Evolutionary conservation across 345 rosid genomes (phyloP).

Genomic region (Noccaea bulbosa): DNA sequence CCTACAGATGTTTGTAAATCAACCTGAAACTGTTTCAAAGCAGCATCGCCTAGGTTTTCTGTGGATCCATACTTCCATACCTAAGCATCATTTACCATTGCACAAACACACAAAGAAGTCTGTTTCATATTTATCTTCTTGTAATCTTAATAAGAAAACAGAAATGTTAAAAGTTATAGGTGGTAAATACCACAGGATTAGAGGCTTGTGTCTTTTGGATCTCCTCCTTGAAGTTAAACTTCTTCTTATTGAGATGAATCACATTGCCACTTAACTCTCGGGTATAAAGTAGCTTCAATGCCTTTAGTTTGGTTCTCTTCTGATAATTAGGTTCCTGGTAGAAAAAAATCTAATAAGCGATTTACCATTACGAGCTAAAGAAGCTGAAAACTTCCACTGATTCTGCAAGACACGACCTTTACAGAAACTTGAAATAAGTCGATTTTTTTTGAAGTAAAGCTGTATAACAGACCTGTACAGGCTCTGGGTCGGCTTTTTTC

Average conservation of each 20-base stretch:
- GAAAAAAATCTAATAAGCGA: neutral
- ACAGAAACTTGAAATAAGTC: neutral
- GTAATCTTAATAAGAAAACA: slow-evolving; percentile 5
- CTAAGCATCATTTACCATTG: slow-evolving; percentile 30
- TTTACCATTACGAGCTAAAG: neutral
- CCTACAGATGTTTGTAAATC: slow-evolving; percentile 59
- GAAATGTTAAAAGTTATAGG: neutral
- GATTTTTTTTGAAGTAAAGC: neutral
- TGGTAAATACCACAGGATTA: slow-evolving; percentile 60
- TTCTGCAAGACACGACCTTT: slow-evolving; percentile 25
- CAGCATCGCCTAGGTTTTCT: slow-evolving; percentile 48
- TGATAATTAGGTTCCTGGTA: slow-evolving; percentile 40
- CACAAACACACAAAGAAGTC: slow-evolving; percentile 7
- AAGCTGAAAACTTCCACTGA: slow-evolving; percentile 7
- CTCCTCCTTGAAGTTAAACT: slow-evolving; percentile 66
- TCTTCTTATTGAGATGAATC: slow-evolving; percentile 45
- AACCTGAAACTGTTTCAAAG: slow-evolving; percentile 53
- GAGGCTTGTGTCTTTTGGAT: slow-evolving; percentile 62
- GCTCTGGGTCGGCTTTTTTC: slow-evolving; percentile 36
- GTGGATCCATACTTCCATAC: slow-evolving; percentile 60
- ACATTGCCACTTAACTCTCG: slow-evolving; percentile 71
- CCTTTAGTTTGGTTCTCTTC: slow-evolving; percentile 39
- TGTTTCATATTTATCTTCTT: neutral
- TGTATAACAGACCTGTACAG: slow-evolving; percentile 45
- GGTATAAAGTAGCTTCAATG: slow-evolving; percentile 55